Base-by-base conservation (phyloP, 768 basidiomycete genomes). In the Cyathus striatus region DNA sequence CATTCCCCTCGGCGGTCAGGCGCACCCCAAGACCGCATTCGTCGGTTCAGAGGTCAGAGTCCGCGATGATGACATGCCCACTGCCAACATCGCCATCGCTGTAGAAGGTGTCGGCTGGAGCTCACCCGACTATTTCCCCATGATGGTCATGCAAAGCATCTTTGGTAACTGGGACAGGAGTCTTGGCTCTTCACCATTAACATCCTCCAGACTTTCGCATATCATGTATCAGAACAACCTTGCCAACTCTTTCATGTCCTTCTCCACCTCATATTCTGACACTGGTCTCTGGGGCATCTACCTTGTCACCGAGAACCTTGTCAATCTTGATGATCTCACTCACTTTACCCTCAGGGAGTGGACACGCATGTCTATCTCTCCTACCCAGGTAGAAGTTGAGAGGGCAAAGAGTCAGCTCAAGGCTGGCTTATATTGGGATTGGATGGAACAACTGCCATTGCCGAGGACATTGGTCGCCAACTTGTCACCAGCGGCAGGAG, bases 161-260 rank as follows among this genome's bases (percentile, higher is more conserved):
- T 86, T 98, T 68, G 96, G 96, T 49, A 99, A 98, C 80, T 99
- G 96, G 96, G 95, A 99, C 62, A 83, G 96, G 53, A 89, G 87
- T 37, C 82, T 98, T 54, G 96, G 95, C 54, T 81, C 91, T 38
- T 85, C 90, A 2, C 77, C 90, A 18, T 75, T 96, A 42, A 81
- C 95, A 49, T 92, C 90, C 47, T 96, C 92, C 40, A 82, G 86
- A 40, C 83, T 99, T 42, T 89, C 88, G 20, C 87, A 94, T 64
- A 86, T 92, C 63, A 76, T 98, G 56, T 89, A 91, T 26, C 73
- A 77, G 42, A 84, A 97, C 78, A 89, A 90, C 75, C 90, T 98
- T 60, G 96, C 96, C 58, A 99, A 98, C 75, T 91, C 87, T 45
- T 99, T 89, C 86, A 95, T 97, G 90, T 90, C 88, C 41, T 99